Percentiles rank a stretch among this genome's conserved stretches.
Conservation (phyloP, 352 stramenopile genomes). For the Phytophthora pisi region DNA sequence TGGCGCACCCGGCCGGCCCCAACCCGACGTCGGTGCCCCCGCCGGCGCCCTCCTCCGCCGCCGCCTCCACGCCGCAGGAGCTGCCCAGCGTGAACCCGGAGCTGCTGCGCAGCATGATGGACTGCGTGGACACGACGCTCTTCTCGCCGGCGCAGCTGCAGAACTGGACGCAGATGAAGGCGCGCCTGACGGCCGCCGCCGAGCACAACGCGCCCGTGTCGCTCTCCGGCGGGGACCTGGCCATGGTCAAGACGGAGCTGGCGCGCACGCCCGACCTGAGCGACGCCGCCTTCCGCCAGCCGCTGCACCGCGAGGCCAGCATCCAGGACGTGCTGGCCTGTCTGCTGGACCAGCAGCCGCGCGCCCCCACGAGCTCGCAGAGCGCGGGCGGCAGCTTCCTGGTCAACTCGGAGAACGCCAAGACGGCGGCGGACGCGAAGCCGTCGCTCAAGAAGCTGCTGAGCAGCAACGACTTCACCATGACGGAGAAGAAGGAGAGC, state of each 20-base stretch:
- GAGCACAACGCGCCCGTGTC: conserved; percentile 48
- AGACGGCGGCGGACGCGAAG: conserved; percentile 38
- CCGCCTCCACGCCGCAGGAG: conserved; percentile 10
- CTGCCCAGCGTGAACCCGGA: conserved; percentile 64
- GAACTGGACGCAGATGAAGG: conserved; percentile 85
- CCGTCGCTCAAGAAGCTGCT: conserved; percentile 81
- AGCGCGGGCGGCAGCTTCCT: conserved; percentile 63
- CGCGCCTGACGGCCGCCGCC: conserved; percentile 56
- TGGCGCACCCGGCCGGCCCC: too few relatives aligned
- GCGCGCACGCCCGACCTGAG: conserved; percentile 33
- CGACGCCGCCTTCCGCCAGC: conserved; percentile 36
- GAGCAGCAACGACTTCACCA: conserved; percentile 82
- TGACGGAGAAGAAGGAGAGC: conserved; percentile 90
- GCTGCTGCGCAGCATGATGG: conserved; percentile 86
- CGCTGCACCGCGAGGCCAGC: conserved; percentile 70
- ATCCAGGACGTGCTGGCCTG: conserved; percentile 83
- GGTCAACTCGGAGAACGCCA: conserved; percentile 52
- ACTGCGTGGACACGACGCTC: conserved; percentile 83
- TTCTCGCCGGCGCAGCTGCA: conserved; percentile 74
- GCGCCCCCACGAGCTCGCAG: conserved; percentile 45
- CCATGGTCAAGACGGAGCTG: conserved; percentile 50
- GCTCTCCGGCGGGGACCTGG: conserved; percentile 39
- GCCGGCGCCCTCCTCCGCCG: conserved; percentile 7
- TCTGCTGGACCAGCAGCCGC: conserved; percentile 73
- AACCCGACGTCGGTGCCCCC: too few relatives aligned